Evolutionary conservation across 495 filamentous ascomycete genomes (phyloP), one percentile per base, ranked within the genome.

Genomic region (Aspergillus ostianus): DNA sequence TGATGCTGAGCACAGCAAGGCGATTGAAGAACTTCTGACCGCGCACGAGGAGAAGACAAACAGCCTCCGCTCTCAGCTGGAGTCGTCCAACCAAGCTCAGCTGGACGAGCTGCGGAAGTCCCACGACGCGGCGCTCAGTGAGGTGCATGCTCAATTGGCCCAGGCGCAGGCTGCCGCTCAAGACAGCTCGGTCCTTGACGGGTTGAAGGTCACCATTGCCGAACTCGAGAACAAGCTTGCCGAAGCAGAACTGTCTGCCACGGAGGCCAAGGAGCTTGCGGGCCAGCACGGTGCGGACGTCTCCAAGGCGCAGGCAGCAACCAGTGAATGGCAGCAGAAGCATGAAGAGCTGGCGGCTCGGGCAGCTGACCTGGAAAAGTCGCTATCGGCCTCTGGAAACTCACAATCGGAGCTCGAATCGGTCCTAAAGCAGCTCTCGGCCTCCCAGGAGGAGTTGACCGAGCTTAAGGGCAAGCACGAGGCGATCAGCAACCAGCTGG

Each of bases 21-120:
- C 73, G 12, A 79, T 80, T 36, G 77, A 80, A 59, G 70, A 75
- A 55, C 73, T 80, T n/a, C 71, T 80, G 58, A 77, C 68, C 5
- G 62, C 73, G n/a, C 71, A 78, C 13, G 77, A 80, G 19, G 60
- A 68, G 18, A 80, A 80, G 62, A 29, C 79, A 2, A 67, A 73
- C 15, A 63, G 62, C 32, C 56, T 80, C 18, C 67, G 66, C 17
- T 66, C 68, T 17, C 68, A 80, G n/a, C 64, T 78, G 32, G 76
- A 78, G 48, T 56, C 66, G 27, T 66, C 75, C 1, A 68, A 77
- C 61, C 67, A 73, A 56, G 62, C 66, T 46, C 77, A 76, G 63
- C 56, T 79, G 8, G 70, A 68, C 8, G 72, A 75, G 6, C 67
- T 80, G n/a, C 69, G 73, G 56, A 70, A 73, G 45, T 57, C 72